Base-by-base conservation (phyloP, 305 asterid genomes). In the Striga hermonthica region DNA sequence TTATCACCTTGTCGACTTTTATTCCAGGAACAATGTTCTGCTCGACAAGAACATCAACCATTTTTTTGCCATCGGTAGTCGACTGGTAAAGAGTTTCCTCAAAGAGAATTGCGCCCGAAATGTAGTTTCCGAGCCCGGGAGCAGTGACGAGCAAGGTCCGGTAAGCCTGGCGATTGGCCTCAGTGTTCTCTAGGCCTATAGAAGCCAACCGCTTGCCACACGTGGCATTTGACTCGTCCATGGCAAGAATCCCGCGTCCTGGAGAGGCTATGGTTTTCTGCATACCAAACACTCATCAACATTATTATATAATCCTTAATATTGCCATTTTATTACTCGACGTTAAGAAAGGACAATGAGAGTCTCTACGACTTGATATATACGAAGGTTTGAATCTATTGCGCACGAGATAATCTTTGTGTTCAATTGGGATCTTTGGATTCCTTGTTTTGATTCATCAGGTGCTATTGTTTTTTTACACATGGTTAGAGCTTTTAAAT, bases 61-160 rank as follows among this genome's bases (percentile, higher is more conserved):
- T 77, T 76, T 79, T 84, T 86, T 84, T 86, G 35, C 95, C 97
- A 64, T 83, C 88, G 0, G 86, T 86, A 34, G 97, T 90, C 49
- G 96, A 88, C 76, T 90, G 97, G 84, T 84, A 90, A 62, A 90
- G 92, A 34, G 96, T 91, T 83, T 91, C 97, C 72, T 91, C 97
- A 13, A 91, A 88, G 60, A 88, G 88, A 68, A 91, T 88, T 58
- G 96, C 79, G 10, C 97, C 97, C 43, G 97, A 91, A 14, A 91
- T 84, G 35, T 88, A 88, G 54, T 81, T 86, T 57, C 97, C 97
- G 5, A 91, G 78, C 66, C 96, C 94, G 64, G 95, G 97, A 68
- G 95, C 84, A 57, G 97, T 88, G 81, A 91, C 35, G 73, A 91
- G 72, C 57, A 88, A 95, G 62, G 84, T 95, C 64, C 97, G 84